Base-by-base conservation (phyloP, 805 yeast species). In the Clavispora phyllophila region DNA sequence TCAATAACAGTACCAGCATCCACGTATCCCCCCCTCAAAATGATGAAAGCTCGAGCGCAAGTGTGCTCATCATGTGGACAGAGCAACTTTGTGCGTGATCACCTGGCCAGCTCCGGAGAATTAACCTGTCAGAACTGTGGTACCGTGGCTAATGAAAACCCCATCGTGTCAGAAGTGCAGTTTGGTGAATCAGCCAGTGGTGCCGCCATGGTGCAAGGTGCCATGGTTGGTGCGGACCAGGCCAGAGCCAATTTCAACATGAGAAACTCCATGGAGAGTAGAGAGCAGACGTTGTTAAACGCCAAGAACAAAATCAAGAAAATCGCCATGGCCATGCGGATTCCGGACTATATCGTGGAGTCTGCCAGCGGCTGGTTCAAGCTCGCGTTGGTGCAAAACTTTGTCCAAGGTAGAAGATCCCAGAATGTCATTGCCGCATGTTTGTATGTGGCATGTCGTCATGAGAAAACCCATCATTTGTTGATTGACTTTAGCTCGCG, bases 401-500 rank as follows among this genome's bases (percentile, higher is more conserved):
- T 93, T 60, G 98, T 93, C 19, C 96, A 91, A 62, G 99, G 99
- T n/a, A 75, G 99, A 54, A 70, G 93, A 48, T 88, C 97, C 2
- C 97, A 90, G 59, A 90, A 91, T 58, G 98, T 93, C 3, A 81
- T 90, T 42, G 95, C 96, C 0, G 89, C 98, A 0, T 93, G 99
- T 66, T 72, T 93, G 26, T 93, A 93, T 59, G 80, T 93, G 37
- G 96, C 98, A 0, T 93, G 99, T 63, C 81, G 99, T 57, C 84
- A 82, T 59, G 91, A 84, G 55, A 78, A 79, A 60, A 90, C 98
- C 0, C 93, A 85, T 53, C 97, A 91, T 59, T 89, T 93, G 96
- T 74, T 93, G 53, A 90, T 93, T 55, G 99, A 93, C 66, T 93
- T 93, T 60, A 85, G 95, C 13, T 86, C 96, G 35, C 71, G 91